A percentile compares a stretch with the other conserved stretches of the same genome.
phyloP scores from a whole-genome alignment of 768 basidiomycete species.

The Naganishia randhawae region DNA sequence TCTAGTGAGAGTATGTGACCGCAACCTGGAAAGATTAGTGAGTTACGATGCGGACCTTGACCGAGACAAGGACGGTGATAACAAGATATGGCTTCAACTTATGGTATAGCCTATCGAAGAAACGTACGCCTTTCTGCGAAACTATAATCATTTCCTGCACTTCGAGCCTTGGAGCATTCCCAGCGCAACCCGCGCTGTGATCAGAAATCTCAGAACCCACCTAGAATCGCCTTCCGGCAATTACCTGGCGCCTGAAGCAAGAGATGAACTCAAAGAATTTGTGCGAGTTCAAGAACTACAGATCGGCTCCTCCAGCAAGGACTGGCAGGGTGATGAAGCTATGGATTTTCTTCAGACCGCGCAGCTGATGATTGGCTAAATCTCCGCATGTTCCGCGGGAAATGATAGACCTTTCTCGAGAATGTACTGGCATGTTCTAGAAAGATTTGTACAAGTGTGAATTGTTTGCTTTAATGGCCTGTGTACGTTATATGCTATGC shows the following conservation, averaged over 20 bases:
- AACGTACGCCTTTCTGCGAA: not conserved
- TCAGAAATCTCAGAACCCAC: not conserved
- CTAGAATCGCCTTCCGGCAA: not conserved
- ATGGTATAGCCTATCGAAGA: slow-evolving; percentile 1
- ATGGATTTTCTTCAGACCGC: not conserved
- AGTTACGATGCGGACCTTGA: too few species aligned
- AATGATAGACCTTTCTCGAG: too few species aligned
- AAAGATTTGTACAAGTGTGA: too few species aligned
- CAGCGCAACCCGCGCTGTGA: not conserved
- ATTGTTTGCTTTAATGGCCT: too few species aligned
- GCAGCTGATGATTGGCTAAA: slow-evolving; percentile 1
- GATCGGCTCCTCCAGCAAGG: slow-evolving; percentile 12
- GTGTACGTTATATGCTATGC: too few species aligned
- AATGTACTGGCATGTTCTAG: too few species aligned
- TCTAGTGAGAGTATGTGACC: not conserved
- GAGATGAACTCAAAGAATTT: slow-evolving; percentile 10
- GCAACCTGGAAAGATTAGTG: not conserved
- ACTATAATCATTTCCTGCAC: not conserved
- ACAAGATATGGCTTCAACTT: not conserved
- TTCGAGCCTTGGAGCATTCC: slow-evolving; percentile 8
- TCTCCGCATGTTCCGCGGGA: not conserved
- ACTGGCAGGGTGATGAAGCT: slow-evolving; percentile 11
- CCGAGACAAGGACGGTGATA: too few species aligned
- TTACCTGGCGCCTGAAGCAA: slow-evolving; percentile 16
- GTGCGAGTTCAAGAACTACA: slow-evolving; percentile 13